Conservation (phyloP, 1,139 yeast genomes). For the Tardiomyces digboiensis region DNA sequence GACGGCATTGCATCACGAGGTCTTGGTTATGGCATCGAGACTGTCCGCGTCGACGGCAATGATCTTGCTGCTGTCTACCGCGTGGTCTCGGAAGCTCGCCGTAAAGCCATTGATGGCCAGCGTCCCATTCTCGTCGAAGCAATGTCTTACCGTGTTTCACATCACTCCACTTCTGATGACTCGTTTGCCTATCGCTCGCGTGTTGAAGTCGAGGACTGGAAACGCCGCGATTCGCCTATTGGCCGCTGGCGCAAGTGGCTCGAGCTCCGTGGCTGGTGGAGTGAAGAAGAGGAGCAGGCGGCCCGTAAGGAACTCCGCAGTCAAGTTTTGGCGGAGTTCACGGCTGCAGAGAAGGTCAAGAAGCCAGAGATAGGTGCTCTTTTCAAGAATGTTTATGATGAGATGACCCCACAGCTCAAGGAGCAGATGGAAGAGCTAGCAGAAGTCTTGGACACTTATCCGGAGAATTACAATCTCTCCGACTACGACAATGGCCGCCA, state of each 20-base stretch:
- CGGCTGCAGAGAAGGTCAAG: slow-evolving; percentile 24
- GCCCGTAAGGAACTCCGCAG: slow-evolving; percentile 18
- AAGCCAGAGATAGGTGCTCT: slow-evolving; percentile 22
- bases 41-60: slow-evolving; percentile 29
- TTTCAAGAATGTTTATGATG: slow-evolving; percentile 21
- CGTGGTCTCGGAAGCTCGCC: slow-evolving; percentile 23
- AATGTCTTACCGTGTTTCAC: slow-evolving; percentile 29
- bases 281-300: slow-evolving; percentile 21
- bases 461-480: slow-evolving; percentile 23
- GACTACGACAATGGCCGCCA: slow-evolving; percentile 20
- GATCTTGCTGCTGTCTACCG: slow-evolving; percentile 27
- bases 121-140: slow-evolving; percentile 28
- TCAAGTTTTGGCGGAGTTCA: slow-evolving; percentile 20
- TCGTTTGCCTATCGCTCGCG: slow-evolving; percentile 28
- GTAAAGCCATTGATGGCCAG: slow-evolving; percentile 22
- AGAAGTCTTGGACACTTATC: slow-evolving; percentile 22
- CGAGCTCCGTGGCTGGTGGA: slow-evolving; percentile 24
- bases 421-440: slow-evolving; percentile 23
- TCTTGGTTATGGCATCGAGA: slow-evolving; percentile 28
- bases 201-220: slow-evolving; percentile 29
- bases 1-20: slow-evolving; percentile 30
- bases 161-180: slow-evolving; percentile 30
- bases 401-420: slow-evolving; percentile 17
- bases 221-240: slow-evolving; percentile 27
- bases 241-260: slow-evolving; percentile 27